Conservation (phyloP, 495 filamentous ascomycete genomes). For the Oleoguttula mirabilis region DNA sequence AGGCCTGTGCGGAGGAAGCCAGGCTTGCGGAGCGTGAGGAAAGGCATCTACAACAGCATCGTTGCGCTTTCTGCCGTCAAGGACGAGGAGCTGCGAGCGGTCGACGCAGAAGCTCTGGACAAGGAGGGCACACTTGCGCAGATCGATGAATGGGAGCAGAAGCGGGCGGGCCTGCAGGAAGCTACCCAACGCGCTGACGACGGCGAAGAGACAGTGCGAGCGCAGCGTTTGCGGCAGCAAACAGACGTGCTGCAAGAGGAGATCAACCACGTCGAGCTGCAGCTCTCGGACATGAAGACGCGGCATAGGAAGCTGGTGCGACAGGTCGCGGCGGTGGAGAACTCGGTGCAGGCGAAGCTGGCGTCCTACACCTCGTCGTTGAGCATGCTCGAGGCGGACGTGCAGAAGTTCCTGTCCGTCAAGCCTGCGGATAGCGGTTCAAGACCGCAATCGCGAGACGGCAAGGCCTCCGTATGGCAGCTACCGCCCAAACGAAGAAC, state of each 20-base stretch:
- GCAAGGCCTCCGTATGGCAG: constrained; percentile 25
- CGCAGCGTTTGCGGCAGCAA: constrained; percentile 27
- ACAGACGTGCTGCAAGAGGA: constrained; percentile 29
- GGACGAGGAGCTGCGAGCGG: constrained; percentile 52
- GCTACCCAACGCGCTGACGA: constrained; percentile 42
- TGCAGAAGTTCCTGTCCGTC: constrained; percentile 34
- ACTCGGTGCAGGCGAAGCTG: constrained; percentile 48
- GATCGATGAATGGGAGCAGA: constrained; percentile 48
- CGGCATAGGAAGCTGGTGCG: constrained; percentile 47
- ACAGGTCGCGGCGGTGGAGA: constrained; percentile 52
- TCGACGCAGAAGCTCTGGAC: constrained; percentile 44
- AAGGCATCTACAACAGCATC: constrained; percentile 60
- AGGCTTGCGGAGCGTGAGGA: constrained; percentile 53
- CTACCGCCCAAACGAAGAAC: constrained; percentile 60
- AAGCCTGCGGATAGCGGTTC: not conserved
- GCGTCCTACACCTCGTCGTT: constrained; percentile 46
- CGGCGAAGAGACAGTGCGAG: constrained; percentile 24
- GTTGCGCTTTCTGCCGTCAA: constrained; percentile 59
- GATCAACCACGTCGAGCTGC: constrained; percentile 48
- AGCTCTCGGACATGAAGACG: constrained; percentile 55
- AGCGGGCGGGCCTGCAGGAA: constrained; percentile 36
- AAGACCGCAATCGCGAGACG: not conserved
- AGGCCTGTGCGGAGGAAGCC: constrained; percentile 48
- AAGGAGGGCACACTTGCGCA: constrained; percentile 47
- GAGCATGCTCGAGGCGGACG: constrained; percentile 42